These are phyloP conservation scores for Peronospora belbahrii DNA, from an alignment of 352 stramenopile species.

Conservation along the genomic window DNA sequence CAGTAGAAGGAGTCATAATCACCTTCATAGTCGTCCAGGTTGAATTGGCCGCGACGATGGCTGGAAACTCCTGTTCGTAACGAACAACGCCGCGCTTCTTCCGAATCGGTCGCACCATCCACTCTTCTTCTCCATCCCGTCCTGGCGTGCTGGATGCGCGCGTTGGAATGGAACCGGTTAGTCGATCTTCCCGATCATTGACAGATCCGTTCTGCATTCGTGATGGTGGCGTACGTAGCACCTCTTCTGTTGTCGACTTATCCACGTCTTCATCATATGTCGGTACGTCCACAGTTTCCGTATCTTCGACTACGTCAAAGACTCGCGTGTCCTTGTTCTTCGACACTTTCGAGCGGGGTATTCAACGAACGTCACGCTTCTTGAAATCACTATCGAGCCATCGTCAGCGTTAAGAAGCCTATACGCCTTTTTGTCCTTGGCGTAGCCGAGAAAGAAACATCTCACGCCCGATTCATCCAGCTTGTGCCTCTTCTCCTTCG, in stretches of 20 bases:
- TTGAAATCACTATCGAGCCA: background rate
- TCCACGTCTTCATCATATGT: background rate
- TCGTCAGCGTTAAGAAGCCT: background rate
- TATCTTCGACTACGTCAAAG: background rate
- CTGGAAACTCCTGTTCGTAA: background rate
- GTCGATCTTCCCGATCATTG: background rate
- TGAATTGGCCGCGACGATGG: background rate
- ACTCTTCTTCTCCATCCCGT: background rate
- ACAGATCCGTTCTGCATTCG: background rate
- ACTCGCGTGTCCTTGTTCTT: background rate
- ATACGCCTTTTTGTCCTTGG: background rate
- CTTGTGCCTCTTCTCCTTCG: background rate
- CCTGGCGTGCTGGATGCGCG: background rate
- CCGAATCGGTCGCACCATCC: background rate
- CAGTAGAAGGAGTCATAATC: background rate
- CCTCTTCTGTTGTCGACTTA: background rate
- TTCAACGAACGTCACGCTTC: background rate
- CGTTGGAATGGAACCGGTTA: background rate
- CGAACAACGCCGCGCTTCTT: background rate
- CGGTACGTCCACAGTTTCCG: background rate
- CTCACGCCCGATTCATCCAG: background rate
- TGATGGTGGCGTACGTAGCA: background rate
- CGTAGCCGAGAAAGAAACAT: background rate
- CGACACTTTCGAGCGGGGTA: background rate
- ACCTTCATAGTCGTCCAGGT: background rate